A percentile compares a stretch with the other conserved stretches of the same genome.
Conservation (phyloP, 2,329 filamentous ascomycete species). For the Fusarium sororula region DNA sequence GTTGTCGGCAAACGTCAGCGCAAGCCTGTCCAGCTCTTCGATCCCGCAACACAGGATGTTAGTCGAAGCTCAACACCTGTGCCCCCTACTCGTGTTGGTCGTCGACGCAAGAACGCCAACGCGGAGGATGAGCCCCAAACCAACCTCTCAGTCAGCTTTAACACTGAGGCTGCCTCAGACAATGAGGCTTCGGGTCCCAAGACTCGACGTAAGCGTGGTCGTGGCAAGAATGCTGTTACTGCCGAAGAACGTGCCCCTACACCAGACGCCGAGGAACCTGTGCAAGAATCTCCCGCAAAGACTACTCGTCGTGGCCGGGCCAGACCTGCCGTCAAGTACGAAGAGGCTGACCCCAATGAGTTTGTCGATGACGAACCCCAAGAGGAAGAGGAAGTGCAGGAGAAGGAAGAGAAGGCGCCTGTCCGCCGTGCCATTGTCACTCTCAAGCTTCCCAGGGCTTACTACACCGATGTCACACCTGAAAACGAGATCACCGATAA, state of each 20-base stretch:
- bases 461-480: slow-evolving; percentile 50
- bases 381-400: slow-evolving; percentile 18
- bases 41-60: slow-evolving; percentile 59
- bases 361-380: slow-evolving; percentile 42
- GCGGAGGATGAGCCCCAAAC: slow-evolving; percentile 42
- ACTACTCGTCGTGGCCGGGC: slow-evolving; percentile 40
- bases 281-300: slow-evolving; percentile 35
- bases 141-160: slow-evolving; percentile 46
- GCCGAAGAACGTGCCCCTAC: slow-evolving; percentile 40
- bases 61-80: slow-evolving; percentile 64
- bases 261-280: slow-evolving; percentile 27
- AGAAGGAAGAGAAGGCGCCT: slow-evolving; percentile 42
- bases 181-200: slow-evolving; percentile 43
- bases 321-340: slow-evolving; percentile 41
- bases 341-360: slow-evolving; percentile 44
- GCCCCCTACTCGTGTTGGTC: slow-evolving; percentile 42
- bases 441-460: slow-evolving; percentile 53
- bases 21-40: slow-evolving; percentile 61
- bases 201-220: slow-evolving; percentile 46
- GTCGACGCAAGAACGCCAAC: slow-evolving; percentile 47
- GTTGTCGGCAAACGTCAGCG: slow-evolving; percentile 63
- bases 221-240: slow-evolving; percentile 37
- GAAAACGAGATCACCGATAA: slow-evolving; percentile 51
- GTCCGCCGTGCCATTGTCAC: slow-evolving; percentile 46
- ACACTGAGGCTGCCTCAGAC: slow-evolving; percentile 47